Percentiles rank a stretch among this genome's conserved stretches.
Evolutionary conservation across 495 filamentous ascomycete species (phyloP).

Genomic region (Lasiosphaeris hirsuta): DNA sequence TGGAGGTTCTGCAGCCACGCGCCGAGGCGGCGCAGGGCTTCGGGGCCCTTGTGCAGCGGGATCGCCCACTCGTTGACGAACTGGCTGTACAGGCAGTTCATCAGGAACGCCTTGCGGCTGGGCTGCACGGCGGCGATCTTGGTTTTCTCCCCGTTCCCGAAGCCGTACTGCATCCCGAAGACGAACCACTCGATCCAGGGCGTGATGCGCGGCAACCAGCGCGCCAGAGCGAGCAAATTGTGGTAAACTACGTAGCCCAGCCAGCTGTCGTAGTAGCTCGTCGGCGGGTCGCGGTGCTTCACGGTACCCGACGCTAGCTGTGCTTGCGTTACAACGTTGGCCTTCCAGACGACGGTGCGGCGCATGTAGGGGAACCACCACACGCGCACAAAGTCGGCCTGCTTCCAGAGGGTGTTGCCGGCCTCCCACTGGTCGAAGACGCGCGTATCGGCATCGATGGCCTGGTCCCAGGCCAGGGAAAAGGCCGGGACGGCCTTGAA

Average conservation of each 20-base stretch:
- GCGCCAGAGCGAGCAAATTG: slow-evolving; percentile 72
- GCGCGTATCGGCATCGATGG: slow-evolving; percentile 60
- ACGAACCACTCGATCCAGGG: slow-evolving; percentile 91
- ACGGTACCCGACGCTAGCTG: slow-evolving; percentile 56
- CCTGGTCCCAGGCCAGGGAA: slow-evolving; percentile 81
- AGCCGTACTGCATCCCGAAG: slow-evolving; percentile 94
- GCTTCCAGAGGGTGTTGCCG: slow-evolving; percentile 65
- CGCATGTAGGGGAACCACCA: slow-evolving; percentile 97
- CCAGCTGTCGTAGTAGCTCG: slow-evolving; percentile 72
- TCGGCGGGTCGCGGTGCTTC: slow-evolving; percentile 33
- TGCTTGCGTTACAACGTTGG: slow-evolving; percentile 43
- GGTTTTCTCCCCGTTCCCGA: slow-evolving; percentile 61
- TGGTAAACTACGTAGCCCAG: slow-evolving; percentile 89
- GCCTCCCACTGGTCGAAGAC: slow-evolving; percentile 70
- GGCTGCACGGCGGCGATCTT: slow-evolving; percentile 66
- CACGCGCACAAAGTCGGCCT: slow-evolving; percentile 81
- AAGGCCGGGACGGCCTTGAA: slow-evolving; percentile 73
- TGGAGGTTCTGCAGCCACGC: slow-evolving; percentile 74
- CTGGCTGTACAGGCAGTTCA: slow-evolving; percentile 96
- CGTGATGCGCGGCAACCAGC: slow-evolving; percentile 73
- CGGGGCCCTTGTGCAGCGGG: slow-evolving; percentile 82
- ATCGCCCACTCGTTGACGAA: slow-evolving; percentile 98
- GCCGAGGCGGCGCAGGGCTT: slow-evolving; percentile 76
- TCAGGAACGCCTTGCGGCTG: slow-evolving; percentile 72
- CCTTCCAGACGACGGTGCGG: slow-evolving; percentile 82